phyloP scores from a whole-genome alignment of 2,329 filamentous ascomycete species.

The Colletotrichum sansevieriae region DNA sequence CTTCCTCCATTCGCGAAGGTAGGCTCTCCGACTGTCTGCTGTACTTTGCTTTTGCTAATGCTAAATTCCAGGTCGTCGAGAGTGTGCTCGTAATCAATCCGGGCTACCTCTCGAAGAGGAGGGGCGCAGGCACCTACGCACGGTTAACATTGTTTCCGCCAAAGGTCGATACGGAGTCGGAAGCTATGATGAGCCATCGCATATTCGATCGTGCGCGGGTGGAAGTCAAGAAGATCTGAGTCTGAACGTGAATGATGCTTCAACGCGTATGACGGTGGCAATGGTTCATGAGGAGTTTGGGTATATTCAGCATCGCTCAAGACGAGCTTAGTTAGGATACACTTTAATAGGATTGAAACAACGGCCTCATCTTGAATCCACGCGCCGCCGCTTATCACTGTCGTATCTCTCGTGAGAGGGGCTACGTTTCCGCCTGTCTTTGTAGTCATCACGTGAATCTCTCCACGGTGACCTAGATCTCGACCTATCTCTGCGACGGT shows the following conservation, averaged over 20 bases:
- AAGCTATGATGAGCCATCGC: slow-evolving; percentile 75
- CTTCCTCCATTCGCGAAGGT: slow-evolving; percentile 92
- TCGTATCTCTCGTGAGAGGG: slow-evolving; percentile 68
- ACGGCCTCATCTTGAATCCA: slow-evolving; percentile 54
- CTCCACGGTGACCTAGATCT: slow-evolving; percentile 67
- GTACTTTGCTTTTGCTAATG: slow-evolving; percentile 16
- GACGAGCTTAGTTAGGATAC: slow-evolving; percentile 27
- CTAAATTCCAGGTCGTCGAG: slow-evolving; percentile 79
- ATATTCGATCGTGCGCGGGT: slow-evolving; percentile 87
- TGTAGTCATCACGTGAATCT: slow-evolving; percentile 58
- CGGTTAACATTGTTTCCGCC: slow-evolving; percentile 81
- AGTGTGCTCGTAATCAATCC: slow-evolving; percentile 93
- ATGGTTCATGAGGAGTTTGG: slow-evolving; percentile 37
- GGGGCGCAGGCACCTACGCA: slow-evolving; percentile 87
- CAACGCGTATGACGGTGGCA: slow-evolving; percentile 17
- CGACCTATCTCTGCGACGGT: slow-evolving; percentile 52
- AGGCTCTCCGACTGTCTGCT: slow-evolving; percentile 46
- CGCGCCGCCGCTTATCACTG: slow-evolving; percentile 70
- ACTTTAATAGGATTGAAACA: slow-evolving; percentile 28
- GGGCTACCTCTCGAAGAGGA: slow-evolving; percentile 85
- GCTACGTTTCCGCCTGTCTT: slow-evolving; percentile 68
- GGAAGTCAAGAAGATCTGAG: slow-evolving; percentile 83
- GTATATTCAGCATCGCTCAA: slow-evolving; percentile 42
- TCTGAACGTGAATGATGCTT: slow-evolving; percentile 11
- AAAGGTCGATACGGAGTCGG: slow-evolving; percentile 68